Base-by-base conservation (phyloP, 345 rosid species). In the Mercurialis annua region DNA sequence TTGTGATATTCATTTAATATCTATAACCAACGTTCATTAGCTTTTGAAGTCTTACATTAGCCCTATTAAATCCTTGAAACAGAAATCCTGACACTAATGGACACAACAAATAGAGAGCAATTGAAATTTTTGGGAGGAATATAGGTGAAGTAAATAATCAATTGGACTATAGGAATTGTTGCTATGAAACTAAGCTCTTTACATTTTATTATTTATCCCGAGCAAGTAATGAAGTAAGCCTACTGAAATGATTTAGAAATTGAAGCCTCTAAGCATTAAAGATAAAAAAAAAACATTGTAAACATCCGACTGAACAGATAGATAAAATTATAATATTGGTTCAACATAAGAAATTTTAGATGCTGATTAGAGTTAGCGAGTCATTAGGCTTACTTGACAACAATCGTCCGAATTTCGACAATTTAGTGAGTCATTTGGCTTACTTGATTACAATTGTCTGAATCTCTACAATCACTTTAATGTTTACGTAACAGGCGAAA, bases 401-500 rank as follows among this genome's bases (percentile, higher is more conserved):
- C 11, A 36, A 12, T 18, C 15, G 55, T 20, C 38, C 38, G n/a
- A n/a, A 11, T 30, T 29, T 29, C 47, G 10, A 10, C 29, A 26
- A 3, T 29, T 62, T 53, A 44, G 21, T 51, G 23, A 5, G 31
- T 34, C 51, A 38, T 20, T 24, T 34, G 27, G 59, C 12, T 46
- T 36, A 54, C 20, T 54, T 18, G 55, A 16, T 18, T 7, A 54
- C 18, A 33, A 6, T n/a, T n/a, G 16, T 20, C 38, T 33, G 21
- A 10, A 20, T 20, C 49, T 50, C 33, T 10, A 34, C 24, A 44
- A 31, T 20, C 12, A 7, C 1, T 40, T 55, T 55, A 31, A 62
- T 48, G 3, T 17, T 51, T 33, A 40, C 16, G 33, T 62, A 44
- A 24, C 70, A 81, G 81, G 77, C 81, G 12, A 81, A 81, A 77